phyloP scores from a whole-genome alignment of 306 rosid genomes.

The Rosa rugosa region DNA sequence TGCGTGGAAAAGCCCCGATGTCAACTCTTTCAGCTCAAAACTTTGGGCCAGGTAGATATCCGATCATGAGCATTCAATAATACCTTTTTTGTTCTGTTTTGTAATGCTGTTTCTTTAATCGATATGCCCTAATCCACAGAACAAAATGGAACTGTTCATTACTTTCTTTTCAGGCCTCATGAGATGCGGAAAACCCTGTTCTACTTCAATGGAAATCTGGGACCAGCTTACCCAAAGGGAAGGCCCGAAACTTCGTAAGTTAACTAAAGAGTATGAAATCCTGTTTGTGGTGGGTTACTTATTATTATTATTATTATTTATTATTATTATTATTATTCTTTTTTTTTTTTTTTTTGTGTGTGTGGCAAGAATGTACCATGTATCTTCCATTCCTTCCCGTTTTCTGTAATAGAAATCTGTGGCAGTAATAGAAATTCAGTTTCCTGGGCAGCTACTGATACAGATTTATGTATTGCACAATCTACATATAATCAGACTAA shows the following conservation, averaged over 20 bases:
- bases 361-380: constrained; percentile 4
- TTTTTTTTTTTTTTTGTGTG: background rate
- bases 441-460: background rate
- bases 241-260: constrained; percentile 81
- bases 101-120: background rate
- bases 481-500: constrained; percentile 17
- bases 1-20: constrained; percentile 93
- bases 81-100: background rate
- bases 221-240: constrained; percentile 67
- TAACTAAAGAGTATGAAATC: constrained; percentile 17
- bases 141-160: constrained; percentile 17
- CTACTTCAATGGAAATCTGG: constrained; percentile 90
- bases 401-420: background rate
- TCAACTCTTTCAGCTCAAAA: constrained; percentile 46
- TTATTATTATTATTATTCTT: background rate
- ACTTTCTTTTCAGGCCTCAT: constrained; percentile 54
- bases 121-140: background rate
- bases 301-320: background rate
- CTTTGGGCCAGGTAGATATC: constrained; percentile 67
- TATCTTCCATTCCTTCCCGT: background rate
- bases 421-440: background rate
- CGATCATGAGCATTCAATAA: constrained; percentile 5
- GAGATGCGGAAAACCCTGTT: constrained; percentile 73
- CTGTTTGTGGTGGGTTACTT: too few species aligned
- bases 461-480: background rate